phyloP scores from a whole-genome alignment of 371 early-diverging fungal species.

The Mucor piriformis region DNA sequence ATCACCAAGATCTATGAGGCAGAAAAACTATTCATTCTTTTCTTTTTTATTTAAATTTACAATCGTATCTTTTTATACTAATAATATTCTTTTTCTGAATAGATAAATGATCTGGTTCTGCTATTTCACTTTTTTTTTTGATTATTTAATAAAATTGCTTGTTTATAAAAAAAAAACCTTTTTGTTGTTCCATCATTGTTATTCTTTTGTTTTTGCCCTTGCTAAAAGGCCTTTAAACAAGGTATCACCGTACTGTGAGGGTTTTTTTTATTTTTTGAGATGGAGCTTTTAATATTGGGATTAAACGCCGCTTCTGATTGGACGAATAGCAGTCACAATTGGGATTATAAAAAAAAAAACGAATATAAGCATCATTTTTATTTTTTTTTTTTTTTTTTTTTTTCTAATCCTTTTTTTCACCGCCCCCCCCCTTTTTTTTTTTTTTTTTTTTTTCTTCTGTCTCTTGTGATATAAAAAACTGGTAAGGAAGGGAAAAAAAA shows the following conservation, averaged over 20 bases:
- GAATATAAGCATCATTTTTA: conserved; percentile 1
- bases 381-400: conserved; percentile 21
- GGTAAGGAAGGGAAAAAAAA: not conserved
- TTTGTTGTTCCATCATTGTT: no score
- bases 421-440: not conserved
- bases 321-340: not conserved
- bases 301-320: no score
- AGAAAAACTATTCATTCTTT: not conserved
- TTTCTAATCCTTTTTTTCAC: conserved; percentile 9
- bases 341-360: conserved; percentile 6
- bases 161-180: no score
- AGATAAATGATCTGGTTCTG: not conserved
- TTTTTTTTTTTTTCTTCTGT: conserved; percentile 20
- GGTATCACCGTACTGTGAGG: no score
- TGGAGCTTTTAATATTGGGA: no score
- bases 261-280: no score
- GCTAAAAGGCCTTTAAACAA: no score
- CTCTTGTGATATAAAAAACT: not conserved
- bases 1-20: conserved; percentile 34
- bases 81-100: not conserved
- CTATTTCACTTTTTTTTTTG: no score
- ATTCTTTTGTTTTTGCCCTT: no score
- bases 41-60: not conserved
- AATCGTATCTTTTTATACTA: not conserved
- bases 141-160: no score